Conservation (phyloP, 2,329 filamentous ascomycete genomes). For the Grosmannia serpens region DNA sequence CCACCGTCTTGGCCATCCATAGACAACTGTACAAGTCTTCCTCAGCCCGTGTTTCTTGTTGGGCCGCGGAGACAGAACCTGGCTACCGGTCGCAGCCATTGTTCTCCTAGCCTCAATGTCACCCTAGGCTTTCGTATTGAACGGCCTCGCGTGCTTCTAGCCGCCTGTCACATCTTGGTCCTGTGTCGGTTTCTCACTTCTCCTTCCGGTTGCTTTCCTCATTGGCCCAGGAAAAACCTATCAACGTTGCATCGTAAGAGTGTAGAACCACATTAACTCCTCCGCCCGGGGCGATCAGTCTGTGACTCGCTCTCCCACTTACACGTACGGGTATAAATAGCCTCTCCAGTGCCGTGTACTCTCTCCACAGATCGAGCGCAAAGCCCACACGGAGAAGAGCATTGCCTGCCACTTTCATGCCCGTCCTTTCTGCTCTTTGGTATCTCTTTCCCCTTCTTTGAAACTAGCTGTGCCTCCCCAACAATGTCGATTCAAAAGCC, state of each 20-base stretch:
- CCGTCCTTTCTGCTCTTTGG: background rate
- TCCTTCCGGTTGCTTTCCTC: background rate
- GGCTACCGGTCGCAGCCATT: background rate
- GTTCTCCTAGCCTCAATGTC: background rate
- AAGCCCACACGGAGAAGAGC: background rate
- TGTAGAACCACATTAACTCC: background rate
- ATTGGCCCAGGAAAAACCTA: background rate
- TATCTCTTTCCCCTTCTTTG: background rate
- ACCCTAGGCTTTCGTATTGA: background rate
- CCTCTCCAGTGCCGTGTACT: background rate
- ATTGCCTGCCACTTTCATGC: background rate
- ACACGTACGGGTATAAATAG: background rate
- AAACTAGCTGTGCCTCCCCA: background rate
- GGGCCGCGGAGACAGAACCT: background rate
- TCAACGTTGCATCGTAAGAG: background rate
- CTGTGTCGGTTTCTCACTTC: background rate
- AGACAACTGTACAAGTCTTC: too few relatives aligned
- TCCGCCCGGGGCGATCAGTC: background rate
- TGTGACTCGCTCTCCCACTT: background rate
- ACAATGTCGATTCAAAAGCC: background rate
- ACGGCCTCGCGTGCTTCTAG: background rate
- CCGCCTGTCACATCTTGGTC: background rate
- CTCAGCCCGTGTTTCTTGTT: background rate
- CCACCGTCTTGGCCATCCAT: background rate
- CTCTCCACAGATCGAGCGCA: background rate